Evolutionary conservation across 2,329 filamentous ascomycete genomes (phyloP), one percentile per base, ranked within the genome.

Genomic region (Xylariaceae sp.): DNA sequence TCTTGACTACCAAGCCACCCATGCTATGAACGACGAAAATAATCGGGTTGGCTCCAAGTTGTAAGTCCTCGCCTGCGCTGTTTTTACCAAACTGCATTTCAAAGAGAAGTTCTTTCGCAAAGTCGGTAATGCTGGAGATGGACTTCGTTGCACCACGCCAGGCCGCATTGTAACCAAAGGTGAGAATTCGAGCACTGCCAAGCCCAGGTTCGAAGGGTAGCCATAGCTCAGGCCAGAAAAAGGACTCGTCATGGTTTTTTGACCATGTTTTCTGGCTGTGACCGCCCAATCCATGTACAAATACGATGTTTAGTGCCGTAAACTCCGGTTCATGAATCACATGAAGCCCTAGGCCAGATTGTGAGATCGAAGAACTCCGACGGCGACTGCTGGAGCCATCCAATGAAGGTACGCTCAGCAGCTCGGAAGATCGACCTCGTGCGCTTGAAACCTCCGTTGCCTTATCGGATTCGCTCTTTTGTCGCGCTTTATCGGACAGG

Each of bases 1-100:
- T 59, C 39, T 60, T 60, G 14, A 58, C 43, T 5, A 61, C 48
- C 0, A 60, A 41, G 1, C 59, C 59, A 3, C 58, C 58, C 56
- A 60, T 59, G 0, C 53, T 57, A 16, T 61, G 58, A 0, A 48
- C 53, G 2, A 61, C 55, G 6, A 61, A 44, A 2, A 61, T 48
- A 14, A 61, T 49, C 3, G 58, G 58, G 2, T 53, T 52, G 32
- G 52, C 29, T 3, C 50, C 52, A 16, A 47, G n/a, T 14, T 42
- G 27, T 2, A 44, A 2, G n/a, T 44, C 42, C 12, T 33, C 35
- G 11, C 34, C 34, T n/a, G 34, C 22, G 20, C 6, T 19, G 12
- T 46, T 22, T 20, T 38, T 42, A 6, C 27, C 43, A 36, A 40
- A 45, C 19, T 23, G 25, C 32, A 46, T 37, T 11, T 42, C 38